A percentile compares a stretch with the other conserved stretches of the same genome.
phyloP scores from a whole-genome alignment of 345 rosid genomes.

The Rhodamnia argentea region DNA sequence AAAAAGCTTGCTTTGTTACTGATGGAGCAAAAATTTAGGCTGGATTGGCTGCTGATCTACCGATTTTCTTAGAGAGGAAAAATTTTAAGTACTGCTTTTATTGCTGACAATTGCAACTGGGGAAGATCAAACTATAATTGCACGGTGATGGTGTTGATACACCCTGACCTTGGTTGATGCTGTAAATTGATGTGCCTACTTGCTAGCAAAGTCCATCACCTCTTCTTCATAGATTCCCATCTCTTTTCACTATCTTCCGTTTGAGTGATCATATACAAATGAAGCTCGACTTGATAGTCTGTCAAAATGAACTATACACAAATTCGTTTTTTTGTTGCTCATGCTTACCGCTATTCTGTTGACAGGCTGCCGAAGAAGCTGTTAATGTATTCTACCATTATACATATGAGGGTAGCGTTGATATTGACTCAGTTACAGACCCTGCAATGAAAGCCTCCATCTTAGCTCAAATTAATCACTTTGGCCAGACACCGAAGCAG shows the following conservation, averaged over 20 bases:
- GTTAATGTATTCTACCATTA: conserved; percentile 99
- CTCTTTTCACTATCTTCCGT: background rate
- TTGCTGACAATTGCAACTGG: background rate
- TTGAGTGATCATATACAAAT: background rate
- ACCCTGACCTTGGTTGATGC: background rate
- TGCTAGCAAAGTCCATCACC: background rate
- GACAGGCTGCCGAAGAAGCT: conserved; percentile 97
- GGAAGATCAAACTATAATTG: background rate
- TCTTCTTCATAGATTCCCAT: background rate
- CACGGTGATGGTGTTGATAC: background rate
- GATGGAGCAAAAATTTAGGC: background rate
- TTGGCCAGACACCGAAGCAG: conserved; percentile 99
- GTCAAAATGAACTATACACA: background rate
- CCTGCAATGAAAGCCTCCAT: conserved; percentile 99
- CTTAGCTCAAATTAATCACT: conserved; percentile 97
- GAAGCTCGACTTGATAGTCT: background rate
- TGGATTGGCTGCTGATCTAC: background rate
- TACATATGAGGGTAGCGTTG: conserved; percentile 98
- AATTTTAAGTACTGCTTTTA: background rate
- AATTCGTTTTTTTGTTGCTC: background rate
- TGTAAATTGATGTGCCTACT: background rate
- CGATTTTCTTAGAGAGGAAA: background rate
- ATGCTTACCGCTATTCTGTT: background rate
- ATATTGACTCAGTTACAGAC: conserved; percentile 94
- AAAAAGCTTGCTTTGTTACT: background rate